Conservation (phyloP, 805 yeast species). For the Torulaspora franciscae region DNA sequence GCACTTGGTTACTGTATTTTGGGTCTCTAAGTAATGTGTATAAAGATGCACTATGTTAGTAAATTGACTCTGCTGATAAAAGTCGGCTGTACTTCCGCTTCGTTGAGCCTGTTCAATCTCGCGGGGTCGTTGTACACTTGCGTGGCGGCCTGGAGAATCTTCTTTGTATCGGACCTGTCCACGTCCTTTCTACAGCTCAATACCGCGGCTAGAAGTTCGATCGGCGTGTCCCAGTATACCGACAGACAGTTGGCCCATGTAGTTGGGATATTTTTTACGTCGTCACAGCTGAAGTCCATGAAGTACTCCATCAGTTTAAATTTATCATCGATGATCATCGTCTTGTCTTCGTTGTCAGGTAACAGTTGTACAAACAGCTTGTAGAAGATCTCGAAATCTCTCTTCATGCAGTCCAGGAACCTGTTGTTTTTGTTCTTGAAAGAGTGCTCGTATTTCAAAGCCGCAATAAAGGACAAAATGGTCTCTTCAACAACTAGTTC, state of each 20-base stretch:
- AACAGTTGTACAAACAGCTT: slow-evolving; percentile 46
- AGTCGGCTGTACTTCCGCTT: slow-evolving; percentile 23
- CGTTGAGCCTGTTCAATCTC: slow-evolving; percentile 16
- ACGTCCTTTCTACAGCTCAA: slow-evolving; percentile 43
- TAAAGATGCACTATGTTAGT: neutral
- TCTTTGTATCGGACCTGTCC: slow-evolving; percentile 31
- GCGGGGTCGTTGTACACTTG: slow-evolving; percentile 20
- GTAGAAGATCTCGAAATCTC: slow-evolving; percentile 56
- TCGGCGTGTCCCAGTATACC: slow-evolving; percentile 72
- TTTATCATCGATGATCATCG: slow-evolving; percentile 41
- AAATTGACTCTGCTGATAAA: slow-evolving; percentile 24
- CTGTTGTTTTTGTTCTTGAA: slow-evolving; percentile 42
- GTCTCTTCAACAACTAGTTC: slow-evolving; percentile 52
- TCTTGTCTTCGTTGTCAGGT: slow-evolving; percentile 34
- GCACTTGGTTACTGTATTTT: slow-evolving; percentile 33
- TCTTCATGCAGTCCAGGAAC: slow-evolving; percentile 48
- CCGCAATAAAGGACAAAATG: slow-evolving; percentile 45
- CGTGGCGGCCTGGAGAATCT: slow-evolving; percentile 19
- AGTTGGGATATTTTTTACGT: slow-evolving; percentile 44
- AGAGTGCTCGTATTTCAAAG: slow-evolving; percentile 41
- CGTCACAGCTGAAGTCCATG: slow-evolving; percentile 50
- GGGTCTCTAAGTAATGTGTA: slow-evolving; percentile 27
- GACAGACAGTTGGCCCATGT: slow-evolving; percentile 59
- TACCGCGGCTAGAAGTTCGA: slow-evolving; percentile 61
- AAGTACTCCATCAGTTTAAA: slow-evolving; percentile 59